These are phyloP conservation scores for Theileria equi DNA, from an alignment of 169 alveolate genomes.

Conservation along the genomic window DNA sequence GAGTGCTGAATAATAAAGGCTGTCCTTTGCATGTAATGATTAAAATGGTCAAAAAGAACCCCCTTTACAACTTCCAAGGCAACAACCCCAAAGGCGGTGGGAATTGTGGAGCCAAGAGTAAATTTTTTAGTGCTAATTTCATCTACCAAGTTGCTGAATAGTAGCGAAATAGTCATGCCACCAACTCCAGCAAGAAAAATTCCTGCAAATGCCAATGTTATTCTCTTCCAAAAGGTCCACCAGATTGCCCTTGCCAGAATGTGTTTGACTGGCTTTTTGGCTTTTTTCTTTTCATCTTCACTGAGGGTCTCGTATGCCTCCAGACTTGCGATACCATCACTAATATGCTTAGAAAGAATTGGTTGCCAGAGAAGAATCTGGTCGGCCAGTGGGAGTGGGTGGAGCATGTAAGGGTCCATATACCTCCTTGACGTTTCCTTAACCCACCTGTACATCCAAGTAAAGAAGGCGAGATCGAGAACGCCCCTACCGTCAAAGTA, in stretches of 20 bases:
- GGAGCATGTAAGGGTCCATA: slow-evolving; percentile 21
- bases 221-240: slow-evolving; percentile 26
- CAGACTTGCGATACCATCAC: slow-evolving; percentile 32
- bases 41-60: slow-evolving; percentile 34
- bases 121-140: not conserved
- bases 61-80: slow-evolving; percentile 11
- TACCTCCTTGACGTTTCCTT: not conserved
- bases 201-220: slow-evolving; percentile 15
- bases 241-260: slow-evolving; percentile 23
- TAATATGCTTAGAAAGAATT: slow-evolving; percentile 33
- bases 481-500: slow-evolving; percentile 17
- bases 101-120: not conserved
- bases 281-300: not conserved
- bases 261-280: slow-evolving; percentile 2
- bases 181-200: slow-evolving; percentile 4
- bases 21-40: slow-evolving; percentile 24
- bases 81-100: not conserved
- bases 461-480: slow-evolving; percentile 12
- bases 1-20: slow-evolving; percentile 26
- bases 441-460: slow-evolving; percentile 43
- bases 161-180: slow-evolving; percentile 19
- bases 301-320: not conserved
- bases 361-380: slow-evolving; percentile 45
- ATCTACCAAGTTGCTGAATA: slow-evolving; percentile 2
- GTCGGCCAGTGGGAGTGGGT: slow-evolving; percentile 49